Percentiles rank a stretch among this genome's conserved stretches.
Conservation (phyloP, 768 basidiomycete genomes). For the Tubosaeta sp. region DNA sequence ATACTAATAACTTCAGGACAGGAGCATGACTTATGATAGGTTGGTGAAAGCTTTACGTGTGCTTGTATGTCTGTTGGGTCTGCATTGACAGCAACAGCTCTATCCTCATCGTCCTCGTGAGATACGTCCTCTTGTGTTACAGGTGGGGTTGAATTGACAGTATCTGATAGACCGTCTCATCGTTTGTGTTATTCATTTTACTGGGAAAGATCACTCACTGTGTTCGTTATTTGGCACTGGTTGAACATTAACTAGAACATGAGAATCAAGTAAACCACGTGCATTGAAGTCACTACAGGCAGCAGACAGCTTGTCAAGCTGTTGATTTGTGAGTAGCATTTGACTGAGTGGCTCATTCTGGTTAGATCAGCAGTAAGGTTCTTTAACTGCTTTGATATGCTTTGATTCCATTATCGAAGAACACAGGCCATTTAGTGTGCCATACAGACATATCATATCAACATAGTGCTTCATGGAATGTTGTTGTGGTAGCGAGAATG, state of each 20-base stretch:
- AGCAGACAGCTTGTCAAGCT: conserved; percentile 24
- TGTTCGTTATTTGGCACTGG: not conserved
- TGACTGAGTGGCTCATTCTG: conserved; percentile 16
- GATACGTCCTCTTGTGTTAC: not conserved
- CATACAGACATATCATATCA: conserved; percentile 20
- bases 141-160: not conserved
- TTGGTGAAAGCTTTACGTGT: not conserved
- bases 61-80: not conserved
- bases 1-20: not conserved
- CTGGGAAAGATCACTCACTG: not conserved
- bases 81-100: not conserved
- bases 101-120: not conserved
- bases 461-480: conserved; percentile 31
- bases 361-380: conserved; percentile 28
- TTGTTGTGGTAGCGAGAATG: conserved; percentile 28
- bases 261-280: conserved; percentile 17
- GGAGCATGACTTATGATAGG: not conserved
- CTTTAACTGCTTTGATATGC: conserved; percentile 32
- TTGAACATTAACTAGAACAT: not conserved
- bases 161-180: not conserved
- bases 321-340: conserved; percentile 30
- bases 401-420: conserved; percentile 35
- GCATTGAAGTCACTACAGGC: conserved; percentile 14
- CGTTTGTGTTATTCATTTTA: not conserved
- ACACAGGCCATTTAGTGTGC: conserved; percentile 33